Evolutionary conservation across 768 basidiomycete species (phyloP), one percentile per base, ranked within the genome.

Genomic region (Nidula microcarpa): DNA sequence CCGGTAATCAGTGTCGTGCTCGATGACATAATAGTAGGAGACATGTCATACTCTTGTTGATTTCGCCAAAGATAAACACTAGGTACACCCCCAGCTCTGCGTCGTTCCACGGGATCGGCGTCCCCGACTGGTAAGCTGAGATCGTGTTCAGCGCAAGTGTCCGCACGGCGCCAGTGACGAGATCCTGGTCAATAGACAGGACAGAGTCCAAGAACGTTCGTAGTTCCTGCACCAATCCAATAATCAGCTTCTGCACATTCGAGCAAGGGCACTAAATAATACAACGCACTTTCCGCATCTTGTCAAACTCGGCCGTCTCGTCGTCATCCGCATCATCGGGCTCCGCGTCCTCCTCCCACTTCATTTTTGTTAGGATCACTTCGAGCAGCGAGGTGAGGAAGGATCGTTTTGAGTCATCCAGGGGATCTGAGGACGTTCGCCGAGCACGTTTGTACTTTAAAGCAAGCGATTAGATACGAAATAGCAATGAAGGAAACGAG

Each of bases 41-140:
- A 7, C 33, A 49, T 47, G 16, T 64, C 86, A 49, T 53, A 94
- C 95, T 83, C 76, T 93, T 96, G 68, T 84, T 86, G 59, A 96
- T 84, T 66, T 97, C 94, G 43, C 96, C 96, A 61, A 91, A 98
- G 34, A 96, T 89, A 64, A 86, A 98, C 8, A 98, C 85, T 23
- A 98, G 78, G 67, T 94, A 94, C n/a, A 96, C 74, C 0, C 91
- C 94, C 16, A 98, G 78, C 68, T 99, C 97, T 2, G 90, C 92
- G 57, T 95, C 88, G 60, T 93, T 85, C 97, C 97, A 98, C 55
- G 89, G 81, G 35, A 97, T 68, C 14, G 76, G 65, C 0, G 80
- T 68, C 0, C 89, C 84, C 54, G 73, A 85, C 49, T 79, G 76
- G 60, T 87, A 89, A 1, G 84, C 77, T 5, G 86, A 80, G 33